Base-by-base conservation (phyloP, 2,329 filamentous ascomycete genomes). In the Magnaporthales sp. region DNA sequence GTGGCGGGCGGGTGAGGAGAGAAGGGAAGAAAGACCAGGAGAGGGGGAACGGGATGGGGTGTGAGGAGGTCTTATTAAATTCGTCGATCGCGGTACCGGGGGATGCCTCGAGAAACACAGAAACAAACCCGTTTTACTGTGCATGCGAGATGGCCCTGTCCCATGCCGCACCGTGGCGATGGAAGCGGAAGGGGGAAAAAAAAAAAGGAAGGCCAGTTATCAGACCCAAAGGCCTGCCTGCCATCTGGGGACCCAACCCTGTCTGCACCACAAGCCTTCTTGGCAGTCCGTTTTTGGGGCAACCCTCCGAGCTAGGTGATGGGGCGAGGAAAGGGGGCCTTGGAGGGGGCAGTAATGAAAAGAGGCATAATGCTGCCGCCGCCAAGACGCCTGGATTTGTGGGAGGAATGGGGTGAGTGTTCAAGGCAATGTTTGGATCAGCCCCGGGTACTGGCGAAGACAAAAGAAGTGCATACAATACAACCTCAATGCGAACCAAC, bases 261-360 rank as follows among this genome's bases (percentile, higher is more conserved):
- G 62, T 22, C 22, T 22, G 32, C 32, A 64, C 26, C 62, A 26
- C 62, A 54, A 54, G 62, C 62, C 32, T 64, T 64, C 62, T 64
- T 64, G 62, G 62, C 62, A n/a, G 22, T 26, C 32, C 62, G 24
- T 26, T 46, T 64, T 63, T 51, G 62, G 62, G 62, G 62, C 62
- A 64, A 38, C 62, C 62, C 32, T 54, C 62, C 62, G 62, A 64
- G 62, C 31, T 27, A 7, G n/a, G 10, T 19, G 62, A 64, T 51
- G 62, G 32, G 54, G 54, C 54, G 54, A 51, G 19, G 38, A 58
- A 58, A 58, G 54, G 54, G 29, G 62, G 62, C 32, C 24, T 38
- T 32, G 27, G 13, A 30, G 30, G 30, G 62, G 62, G 31, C 24
- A 46, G 31, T 24, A 46, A 58, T 58, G 22, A 27, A 58, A 51